Base-by-base conservation (phyloP, 2,329 filamentous ascomycete genomes). In the Botryotinia narcissicola region DNA sequence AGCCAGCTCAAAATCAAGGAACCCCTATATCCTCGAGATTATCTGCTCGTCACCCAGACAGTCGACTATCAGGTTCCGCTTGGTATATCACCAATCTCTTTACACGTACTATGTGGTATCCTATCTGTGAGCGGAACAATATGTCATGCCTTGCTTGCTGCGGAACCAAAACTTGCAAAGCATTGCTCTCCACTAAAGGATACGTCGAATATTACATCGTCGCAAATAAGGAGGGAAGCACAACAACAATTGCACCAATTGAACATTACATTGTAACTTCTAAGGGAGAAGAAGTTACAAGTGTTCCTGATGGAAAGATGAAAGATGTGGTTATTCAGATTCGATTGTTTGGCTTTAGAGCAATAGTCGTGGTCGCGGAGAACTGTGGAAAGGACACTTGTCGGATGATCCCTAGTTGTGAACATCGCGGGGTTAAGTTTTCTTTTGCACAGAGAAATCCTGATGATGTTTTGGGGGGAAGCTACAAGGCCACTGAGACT, bases 121-220 rank as follows among this genome's bases (percentile, higher is more conserved):
- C 37, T 40, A 10, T 62, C 22, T 18, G 7, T 40, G 35, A 2
- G 14, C 0, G 0, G 7, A 18, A 14, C 7, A 40, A n/a, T 0
- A 9, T n/a, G 5, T 18, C 22, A 7, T 0, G 1, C 3, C 12
- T 0, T 40, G 0, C 1, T 18, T 0, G 1, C 1, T 62, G 60
- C 60, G 1, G 1, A n/a, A n/a, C 3, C 8, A 0, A 2, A 0
- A 42, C 22, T n/a, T 62, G 60, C 25, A 1, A 10, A 10, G 60
- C 60, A 4, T n/a, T 62, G 1, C 35, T 40, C 60, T 62, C 60
- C 35, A 62, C 37, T n/a, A n/a, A 25, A 18, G 6, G 18, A 0
- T 18, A n/a, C 10, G 0, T n/a, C 14, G 37, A 62, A 16, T 20
- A n/a, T 16, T 62, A 40, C 37, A 40, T 7, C 3, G 4, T 25